Evolutionary conservation across 441 rosid species (phyloP).

Genomic region (Populus hybrid): DNA sequence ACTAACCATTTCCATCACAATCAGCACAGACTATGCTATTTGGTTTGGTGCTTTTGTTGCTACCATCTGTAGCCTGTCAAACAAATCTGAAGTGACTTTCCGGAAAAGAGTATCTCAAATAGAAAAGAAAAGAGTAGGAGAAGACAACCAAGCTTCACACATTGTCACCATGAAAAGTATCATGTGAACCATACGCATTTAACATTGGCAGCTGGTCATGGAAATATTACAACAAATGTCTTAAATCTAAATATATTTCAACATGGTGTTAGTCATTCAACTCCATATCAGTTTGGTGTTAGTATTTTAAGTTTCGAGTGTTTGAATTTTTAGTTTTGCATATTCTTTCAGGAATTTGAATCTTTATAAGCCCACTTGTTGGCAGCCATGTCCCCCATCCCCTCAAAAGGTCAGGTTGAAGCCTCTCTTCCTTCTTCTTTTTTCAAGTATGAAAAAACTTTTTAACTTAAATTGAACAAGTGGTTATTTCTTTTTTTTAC

Average conservation of each 20-base stretch:
- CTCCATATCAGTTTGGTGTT: neutral
- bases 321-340: neutral
- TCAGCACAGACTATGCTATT: conserved; percentile 71
- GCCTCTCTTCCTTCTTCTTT: neutral
- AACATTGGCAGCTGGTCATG: neutral
- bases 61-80: conserved; percentile 52
- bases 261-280: neutral
- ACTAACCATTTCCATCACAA: conserved; percentile 87
- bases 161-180: neutral
- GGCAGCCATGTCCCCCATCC: neutral
- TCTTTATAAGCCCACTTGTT: neutral
- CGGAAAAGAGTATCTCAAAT: neutral
- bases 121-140: neutral
- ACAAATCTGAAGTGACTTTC: conserved; percentile 14
- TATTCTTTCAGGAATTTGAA: neutral
- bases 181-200: neutral
- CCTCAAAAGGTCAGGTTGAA: neutral
- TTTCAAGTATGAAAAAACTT: too few relatives aligned
- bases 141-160: neutral
- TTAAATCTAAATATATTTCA: neutral
- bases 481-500: neutral
- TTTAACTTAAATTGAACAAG: too few relatives aligned
- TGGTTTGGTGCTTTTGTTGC: conserved; percentile 36
- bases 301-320: neutral
- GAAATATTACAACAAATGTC: neutral